Base-by-base conservation (phyloP, 1,284 basidiomycete species). In the Phlebopus sp. region DNA sequence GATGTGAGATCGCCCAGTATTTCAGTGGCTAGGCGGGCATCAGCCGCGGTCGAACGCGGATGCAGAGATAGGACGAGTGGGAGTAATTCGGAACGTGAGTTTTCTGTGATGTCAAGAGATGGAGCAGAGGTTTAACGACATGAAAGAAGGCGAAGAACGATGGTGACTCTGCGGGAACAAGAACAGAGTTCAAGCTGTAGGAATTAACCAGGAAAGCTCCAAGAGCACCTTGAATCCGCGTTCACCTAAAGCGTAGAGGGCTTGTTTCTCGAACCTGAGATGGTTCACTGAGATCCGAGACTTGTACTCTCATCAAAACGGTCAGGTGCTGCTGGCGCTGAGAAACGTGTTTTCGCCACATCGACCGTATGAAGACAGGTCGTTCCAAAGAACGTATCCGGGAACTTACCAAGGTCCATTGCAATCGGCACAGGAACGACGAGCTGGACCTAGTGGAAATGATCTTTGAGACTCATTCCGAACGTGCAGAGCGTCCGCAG, bases 281-380 rank as follows among this genome's bases (percentile, higher is more conserved):
- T 44, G 5, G n/a, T 13, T 27, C 27, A 29, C 13, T 31, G 21
- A 29, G 57, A 59, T 59, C 59, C 57, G 50, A 46, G 6, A 17
- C 34, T 14, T 45, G 37, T 35, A 32, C 32, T 18, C 21, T 21
- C 19, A 8, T 25, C 25, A 25, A 8, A 8, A 36, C 29, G 25
- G n/a, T 47, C 53, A 46, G 49, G 14, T 27, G 23, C 40, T 51
- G 42, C 23, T 56, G 46, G 38, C 9, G 19, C 57, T 47, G 49
- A 55, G 47, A 10, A 57, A 59, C 50, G 55, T 55, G 58, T 58
- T 39, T n/a, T 39, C 25, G 44, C 42, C 29, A 37, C 41, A 45
- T 42, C 39, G n/a, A 17, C 42, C 37, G 35, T 43, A 46, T 21
- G 38, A 41, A 37, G 45, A n/a, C 29, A 29, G 15, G 4, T 27